Evolutionary conservation across 129 eudicot genomes (phyloP), one percentile per base, ranked within the genome.

Genomic region (Pulicaria dysenterica): DNA sequence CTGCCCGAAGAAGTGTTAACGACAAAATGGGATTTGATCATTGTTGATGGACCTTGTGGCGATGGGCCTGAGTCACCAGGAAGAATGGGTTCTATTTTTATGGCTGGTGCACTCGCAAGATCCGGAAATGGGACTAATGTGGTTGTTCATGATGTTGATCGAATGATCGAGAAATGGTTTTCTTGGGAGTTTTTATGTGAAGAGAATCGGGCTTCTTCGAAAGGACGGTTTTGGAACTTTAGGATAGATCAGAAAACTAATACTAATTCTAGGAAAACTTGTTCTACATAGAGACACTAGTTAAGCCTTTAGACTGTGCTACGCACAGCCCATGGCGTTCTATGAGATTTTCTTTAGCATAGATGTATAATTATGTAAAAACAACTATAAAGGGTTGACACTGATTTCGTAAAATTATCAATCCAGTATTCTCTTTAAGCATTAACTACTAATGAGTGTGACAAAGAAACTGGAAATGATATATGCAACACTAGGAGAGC

Each of bases 121-220:
- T 73, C 58, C 13, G 84, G 92, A 56, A 87, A 94, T 66, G 64
- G 45, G 79, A 85, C 88, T 1, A 81, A 86, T 77, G 91, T 90
- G 49, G 73, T 94, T 42, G 95, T 94, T 5, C 98, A 94, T 59
- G 98, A 93, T 81, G 91, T 83, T 5, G 83, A 93, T 77, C 69
- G 93, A 36, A 84, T 83, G 87, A 87, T 94, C 4, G 97, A 94
- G 77, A 90, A 78, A 76, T 90, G 98, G 98, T 94, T 84, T 82
- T 84, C 96, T 0, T 75, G 98, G 97, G 98, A 94, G 83, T 90
- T 87, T 67, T 68, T 94, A 65, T 84, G 98, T 54, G 91, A 88
- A 5, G 81, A 85, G 61, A 90, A 94, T 65, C 73, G 87, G 68
- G 89, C 88, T 80, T 86, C 95, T 48, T 86, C 98, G 0, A 90